Conservation (phyloP, 345 rosid genomes). For the Eutrema heterophyllum region DNA sequence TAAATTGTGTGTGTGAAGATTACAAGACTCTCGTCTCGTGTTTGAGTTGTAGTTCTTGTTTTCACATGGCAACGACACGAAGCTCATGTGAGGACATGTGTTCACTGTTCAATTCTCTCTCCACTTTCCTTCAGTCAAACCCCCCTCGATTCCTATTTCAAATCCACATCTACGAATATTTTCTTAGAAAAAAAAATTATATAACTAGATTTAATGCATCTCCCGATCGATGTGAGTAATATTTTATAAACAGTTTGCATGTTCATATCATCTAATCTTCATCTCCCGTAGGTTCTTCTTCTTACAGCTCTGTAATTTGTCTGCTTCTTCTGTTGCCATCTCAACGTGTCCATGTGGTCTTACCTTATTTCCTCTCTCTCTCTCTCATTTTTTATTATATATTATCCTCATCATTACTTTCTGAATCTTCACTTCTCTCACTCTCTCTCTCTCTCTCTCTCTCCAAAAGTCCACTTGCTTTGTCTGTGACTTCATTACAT, state of each 20-base stretch:
- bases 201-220: constrained; percentile 10
- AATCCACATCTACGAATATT: constrained; percentile 14
- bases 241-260: constrained; percentile 10
- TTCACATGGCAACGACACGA: constrained; percentile 26
- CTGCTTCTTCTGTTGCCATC: constrained; percentile 23
- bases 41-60: constrained; percentile 21
- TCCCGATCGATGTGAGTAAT: constrained; percentile 2
- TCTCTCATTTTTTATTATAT: neutral
- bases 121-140: constrained; percentile 19
- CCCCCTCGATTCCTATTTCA: neutral
- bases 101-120: constrained; percentile 4
- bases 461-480: constrained; percentile 15
- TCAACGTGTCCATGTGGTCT: constrained; percentile 35
- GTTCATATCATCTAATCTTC: constrained; percentile 20
- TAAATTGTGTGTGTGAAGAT: neutral
- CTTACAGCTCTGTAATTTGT: constrained; percentile 30
- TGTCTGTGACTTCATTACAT: constrained; percentile 4
- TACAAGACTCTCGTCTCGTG: neutral
- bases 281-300: constrained; percentile 17
- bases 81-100: constrained; percentile 34
- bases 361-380: constrained; percentile 3
- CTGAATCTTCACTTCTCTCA: constrained; percentile 14
- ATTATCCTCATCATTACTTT: constrained; percentile 10
- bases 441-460: neutral
- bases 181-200: neutral